A percentile compares a stretch with the other conserved stretches of the same genome.
Conservation (phyloP, 2,329 filamentous ascomycete species). For the Calonectria pteridis region DNA sequence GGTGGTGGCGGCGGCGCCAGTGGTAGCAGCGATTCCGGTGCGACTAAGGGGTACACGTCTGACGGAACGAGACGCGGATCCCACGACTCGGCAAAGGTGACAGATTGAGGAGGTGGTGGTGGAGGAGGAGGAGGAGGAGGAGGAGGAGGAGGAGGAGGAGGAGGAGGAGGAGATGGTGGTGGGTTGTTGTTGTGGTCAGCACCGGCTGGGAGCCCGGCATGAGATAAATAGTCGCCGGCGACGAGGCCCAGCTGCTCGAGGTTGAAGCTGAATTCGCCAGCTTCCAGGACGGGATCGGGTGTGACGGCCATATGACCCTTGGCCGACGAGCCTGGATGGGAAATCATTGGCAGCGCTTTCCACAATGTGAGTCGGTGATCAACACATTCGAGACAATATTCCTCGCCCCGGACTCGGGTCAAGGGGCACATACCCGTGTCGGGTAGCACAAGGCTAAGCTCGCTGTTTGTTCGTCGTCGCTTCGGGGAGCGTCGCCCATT, state of each 20-base stretch:
- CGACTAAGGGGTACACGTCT: conserved; percentile 31
- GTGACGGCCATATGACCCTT: conserved; percentile 45
- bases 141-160: background rate
- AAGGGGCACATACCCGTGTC: conserved; percentile 51
- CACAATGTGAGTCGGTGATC: conserved; percentile 43
- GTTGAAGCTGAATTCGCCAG: conserved; percentile 52
- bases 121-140: background rate
- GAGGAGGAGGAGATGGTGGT: background rate
- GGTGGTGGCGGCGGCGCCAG: background rate
- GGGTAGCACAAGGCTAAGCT: conserved; percentile 49
- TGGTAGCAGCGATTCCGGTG: conserved; percentile 29
- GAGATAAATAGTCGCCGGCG: conserved; percentile 47
- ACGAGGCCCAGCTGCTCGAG: conserved; percentile 51
- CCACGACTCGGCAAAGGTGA: conserved; percentile 42
- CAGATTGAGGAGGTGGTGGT: background rate
- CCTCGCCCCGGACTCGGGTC: conserved; percentile 2
- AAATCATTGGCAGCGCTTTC: conserved; percentile 46
- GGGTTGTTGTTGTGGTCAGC: conserved; percentile 15
- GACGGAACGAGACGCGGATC: conserved; percentile 32
- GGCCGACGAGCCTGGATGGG: conserved; percentile 39
- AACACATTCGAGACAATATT: conserved; percentile 32
- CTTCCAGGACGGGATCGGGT: conserved; percentile 46
- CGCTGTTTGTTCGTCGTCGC: conserved; percentile 51
- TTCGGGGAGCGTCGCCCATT: conserved; percentile 51
- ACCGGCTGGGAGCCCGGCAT: conserved; percentile 35